Base-by-base conservation (phyloP, 106 monocot genomes). In the Dendrobium chrysotoxum region DNA sequence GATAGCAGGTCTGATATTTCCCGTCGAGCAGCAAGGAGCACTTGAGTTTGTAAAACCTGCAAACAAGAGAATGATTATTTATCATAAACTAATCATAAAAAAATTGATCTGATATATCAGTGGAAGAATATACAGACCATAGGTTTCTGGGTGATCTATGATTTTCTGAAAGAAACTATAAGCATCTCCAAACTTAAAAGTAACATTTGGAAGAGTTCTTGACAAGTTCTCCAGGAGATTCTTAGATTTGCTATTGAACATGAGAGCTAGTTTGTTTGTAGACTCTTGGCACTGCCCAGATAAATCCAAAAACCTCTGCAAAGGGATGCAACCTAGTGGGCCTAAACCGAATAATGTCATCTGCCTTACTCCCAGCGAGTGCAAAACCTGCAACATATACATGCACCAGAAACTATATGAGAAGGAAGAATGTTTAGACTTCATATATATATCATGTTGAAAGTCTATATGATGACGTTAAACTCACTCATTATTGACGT, bases 281-380 rank as follows among this genome's bases (percentile, higher is more conserved):
- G 85, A 89, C 35, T 90, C 83, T 78, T 90, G 92, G 79, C 96
- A 96, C 0, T 57, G 75, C 20, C 94, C 96, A 2, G 93, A 77
- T 0, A 86, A 80, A 3, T 84, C 85, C 80, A 90, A 10, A 76
- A 85, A 75, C 3, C 93, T 80, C 80, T 93, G 96, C 74, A 96
- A 67, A 3, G 96, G 93, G 46, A 96, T 94, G 90, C 96, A 96
- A 2, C 93, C 96, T 92, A 93, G 92, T 0, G 93, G 96, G 40
- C 96, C 96, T 21, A 94, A 79, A 1, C 96, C 96, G 75, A 96
- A 89, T 82, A 96, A 96, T 1, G 86, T 90, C 54, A 96, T 35
- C 47, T 84, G 61, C 42, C 79, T 50, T 7, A 87, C 93, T 2
- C 96, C 93, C 40, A 94, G 16, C 0, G 84, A 66, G 74, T 96